Evolutionary conservation across 1,284 basidiomycete species (phyloP).

Genomic region (Moniliophthora roreri): DNA sequence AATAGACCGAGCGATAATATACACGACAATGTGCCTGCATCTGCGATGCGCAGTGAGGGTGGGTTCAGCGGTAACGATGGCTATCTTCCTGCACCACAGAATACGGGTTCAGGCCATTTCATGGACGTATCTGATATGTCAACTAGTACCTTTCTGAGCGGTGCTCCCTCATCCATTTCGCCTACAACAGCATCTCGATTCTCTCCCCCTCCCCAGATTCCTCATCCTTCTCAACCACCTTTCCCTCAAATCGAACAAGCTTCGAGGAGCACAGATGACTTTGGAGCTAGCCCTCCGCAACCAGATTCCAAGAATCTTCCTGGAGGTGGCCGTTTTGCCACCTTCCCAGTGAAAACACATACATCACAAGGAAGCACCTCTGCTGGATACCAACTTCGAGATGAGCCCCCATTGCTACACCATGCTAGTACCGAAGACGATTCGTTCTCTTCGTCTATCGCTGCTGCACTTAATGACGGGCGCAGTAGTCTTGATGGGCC

Average conservation of each 20-base stretch:
- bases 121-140: conserved; percentile 21
- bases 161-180: conserved; percentile 11
- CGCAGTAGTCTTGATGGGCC: conserved; percentile 16
- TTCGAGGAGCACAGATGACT: conserved; percentile 36
- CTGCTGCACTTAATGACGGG: conserved; percentile 41
- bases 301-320: conserved; percentile 20
- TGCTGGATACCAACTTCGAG: conserved; percentile 14
- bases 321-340: conserved; percentile 49
- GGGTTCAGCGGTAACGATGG: too few species aligned
- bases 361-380: background rate
- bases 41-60: background rate
- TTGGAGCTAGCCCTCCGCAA: conserved; percentile 28
- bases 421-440: conserved; percentile 30
- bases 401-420: conserved; percentile 10
- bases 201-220: conserved; percentile 11
- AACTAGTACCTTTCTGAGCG: background rate
- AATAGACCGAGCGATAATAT: conserved; percentile 13
- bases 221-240: conserved; percentile 4
- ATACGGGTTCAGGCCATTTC: conserved; percentile 25
- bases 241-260: background rate
- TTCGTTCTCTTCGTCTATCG: conserved; percentile 54
- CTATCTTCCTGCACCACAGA: conserved; percentile 21
- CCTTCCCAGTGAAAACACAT: conserved; percentile 46
- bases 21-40: conserved; percentile 10
- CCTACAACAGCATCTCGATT: conserved; percentile 12